Evolutionary conservation across 257 asterid genomes (phyloP).

Genomic region (Vinca minor): DNA sequence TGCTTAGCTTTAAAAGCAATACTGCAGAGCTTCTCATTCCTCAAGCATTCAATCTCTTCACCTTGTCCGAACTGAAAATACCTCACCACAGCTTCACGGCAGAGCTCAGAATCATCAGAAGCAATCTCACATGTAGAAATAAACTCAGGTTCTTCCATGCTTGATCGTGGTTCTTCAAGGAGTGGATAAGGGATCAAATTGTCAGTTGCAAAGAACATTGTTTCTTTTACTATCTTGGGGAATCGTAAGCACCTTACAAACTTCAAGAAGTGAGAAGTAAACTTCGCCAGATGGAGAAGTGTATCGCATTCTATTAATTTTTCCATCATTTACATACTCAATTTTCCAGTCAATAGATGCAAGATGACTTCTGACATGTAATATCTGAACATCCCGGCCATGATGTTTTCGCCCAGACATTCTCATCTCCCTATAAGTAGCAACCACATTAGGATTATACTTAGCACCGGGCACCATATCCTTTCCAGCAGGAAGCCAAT

Average conservation of each 20-base stretch:
- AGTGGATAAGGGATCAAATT: conserved; percentile 17
- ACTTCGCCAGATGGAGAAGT: conserved; percentile 37
- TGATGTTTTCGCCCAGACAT: neutral
- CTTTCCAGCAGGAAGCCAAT: conserved; percentile 38
- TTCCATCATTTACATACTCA: conserved; percentile 14
- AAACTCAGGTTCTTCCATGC: conserved; percentile 22
- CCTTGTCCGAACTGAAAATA: conserved; percentile 12
- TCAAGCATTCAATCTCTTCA: neutral
- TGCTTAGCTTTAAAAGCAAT: conserved; percentile 36
- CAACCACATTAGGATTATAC: conserved; percentile 36
- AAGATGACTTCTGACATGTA: conserved; percentile 42
- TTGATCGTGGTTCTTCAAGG: conserved; percentile 22
- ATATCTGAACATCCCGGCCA: neutral
- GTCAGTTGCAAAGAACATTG: conserved; percentile 12
- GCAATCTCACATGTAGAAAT: conserved; percentile 6
- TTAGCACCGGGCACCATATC: conserved; percentile 31
- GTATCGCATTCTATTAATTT: conserved; percentile 25
- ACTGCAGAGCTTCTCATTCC: neutral
- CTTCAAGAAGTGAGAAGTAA: conserved; percentile 31
- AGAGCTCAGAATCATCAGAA: conserved; percentile 30
- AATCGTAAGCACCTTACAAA: conserved; percentile 22
- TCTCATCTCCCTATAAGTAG: conserved; percentile 15
- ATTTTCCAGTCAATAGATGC: conserved; percentile 56
- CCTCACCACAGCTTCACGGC: conserved; percentile 54
- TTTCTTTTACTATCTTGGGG: conserved; percentile 9